These are phyloP conservation scores for Cutaneotrichosporon mucoides DNA, from an alignment of 1,284 basidiomycete species.

Conservation along the genomic window DNA sequence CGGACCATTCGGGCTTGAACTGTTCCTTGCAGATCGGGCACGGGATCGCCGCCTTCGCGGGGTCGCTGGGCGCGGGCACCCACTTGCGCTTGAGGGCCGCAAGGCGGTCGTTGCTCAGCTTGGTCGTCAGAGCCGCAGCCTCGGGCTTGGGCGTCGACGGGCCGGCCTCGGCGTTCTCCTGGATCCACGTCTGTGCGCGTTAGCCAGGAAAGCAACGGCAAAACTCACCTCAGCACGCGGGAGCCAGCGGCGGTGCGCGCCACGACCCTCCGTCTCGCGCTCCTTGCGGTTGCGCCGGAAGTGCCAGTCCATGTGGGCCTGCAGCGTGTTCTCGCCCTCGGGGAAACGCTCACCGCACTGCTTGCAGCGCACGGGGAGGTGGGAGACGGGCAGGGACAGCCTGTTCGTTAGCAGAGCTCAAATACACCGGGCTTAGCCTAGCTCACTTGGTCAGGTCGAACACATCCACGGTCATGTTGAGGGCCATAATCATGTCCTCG, in stretches of 20 bases:
- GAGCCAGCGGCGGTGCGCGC: conserved; percentile 90
- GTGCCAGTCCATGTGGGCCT: conserved; percentile 95
- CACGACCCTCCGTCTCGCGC: conserved; percentile 74
- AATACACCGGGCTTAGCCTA: conserved; percentile 2
- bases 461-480: conserved; percentile 65
- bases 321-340: conserved; percentile 67
- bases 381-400: conserved; percentile 63
- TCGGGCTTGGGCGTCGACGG: conserved; percentile 21
- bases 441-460: conserved; percentile 69
- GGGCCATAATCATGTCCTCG: conserved; percentile 63
- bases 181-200: conserved; percentile 64
- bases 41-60: conserved; percentile 73
- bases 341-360: conserved; percentile 90
- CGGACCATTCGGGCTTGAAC: conserved; percentile 86
- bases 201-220: background rate
- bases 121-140: conserved; percentile 8
- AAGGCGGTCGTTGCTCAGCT: conserved; percentile 62
- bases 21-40: conserved; percentile 97
- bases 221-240: conserved; percentile 72
- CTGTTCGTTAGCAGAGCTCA: conserved; percentile 1
- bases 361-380: conserved; percentile 78
- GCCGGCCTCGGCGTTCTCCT: conserved; percentile 52
- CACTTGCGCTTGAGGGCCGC: conserved; percentile 70
- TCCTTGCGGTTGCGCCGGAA: conserved; percentile 90
- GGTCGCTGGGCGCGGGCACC: conserved; percentile 71